phyloP scores from a whole-genome alignment of 129 eudicot species.

The Ambrosia artemisiifolia region DNA sequence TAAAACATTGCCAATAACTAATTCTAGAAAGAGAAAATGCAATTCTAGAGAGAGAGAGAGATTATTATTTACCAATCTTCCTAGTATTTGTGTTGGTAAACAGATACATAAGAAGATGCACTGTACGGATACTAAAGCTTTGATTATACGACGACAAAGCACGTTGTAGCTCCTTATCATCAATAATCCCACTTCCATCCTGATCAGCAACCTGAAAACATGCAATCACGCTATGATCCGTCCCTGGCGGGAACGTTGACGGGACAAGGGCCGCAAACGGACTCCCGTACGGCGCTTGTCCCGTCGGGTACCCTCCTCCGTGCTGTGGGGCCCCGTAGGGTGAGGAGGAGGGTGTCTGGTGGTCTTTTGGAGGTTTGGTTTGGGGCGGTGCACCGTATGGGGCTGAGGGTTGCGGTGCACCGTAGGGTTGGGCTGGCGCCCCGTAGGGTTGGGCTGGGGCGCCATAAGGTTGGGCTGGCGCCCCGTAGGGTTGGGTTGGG shows the following conservation, averaged over 20 bases:
- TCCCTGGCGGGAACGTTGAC: conserved; percentile 86
- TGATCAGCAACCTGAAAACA: conserved; percentile 82
- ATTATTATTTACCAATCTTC: conserved; percentile 47
- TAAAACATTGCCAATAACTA: no score
- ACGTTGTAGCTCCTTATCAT: conserved; percentile 77
- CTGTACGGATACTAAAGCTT: conserved; percentile 79
- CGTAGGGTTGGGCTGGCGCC: conserved; percentile 31
- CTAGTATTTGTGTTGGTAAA: conserved; percentile 72
- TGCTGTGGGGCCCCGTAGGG: conserved; percentile 39
- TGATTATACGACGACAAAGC: conserved; percentile 68
- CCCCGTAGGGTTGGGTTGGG: conserved; percentile 34
- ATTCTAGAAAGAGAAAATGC: background rate
- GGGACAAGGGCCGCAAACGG: conserved; percentile 77
- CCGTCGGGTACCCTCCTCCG: conserved; percentile 42
- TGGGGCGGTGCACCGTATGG: conserved; percentile 40
- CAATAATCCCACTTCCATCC: conserved; percentile 83
- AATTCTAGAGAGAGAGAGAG: background rate
- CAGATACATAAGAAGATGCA: conserved; percentile 78
- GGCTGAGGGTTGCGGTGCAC: conserved; percentile 41
- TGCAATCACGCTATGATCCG: conserved; percentile 77
- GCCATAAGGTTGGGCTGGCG: conserved; percentile 34
- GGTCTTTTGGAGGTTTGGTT: conserved; percentile 43
- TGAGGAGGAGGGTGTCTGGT: conserved; percentile 30
- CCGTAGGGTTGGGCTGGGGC: conserved; percentile 37
- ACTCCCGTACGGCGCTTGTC: conserved; percentile 47